Conservation (phyloP, 768 basidiomycete genomes). For the Solioccasus polychromus region DNA sequence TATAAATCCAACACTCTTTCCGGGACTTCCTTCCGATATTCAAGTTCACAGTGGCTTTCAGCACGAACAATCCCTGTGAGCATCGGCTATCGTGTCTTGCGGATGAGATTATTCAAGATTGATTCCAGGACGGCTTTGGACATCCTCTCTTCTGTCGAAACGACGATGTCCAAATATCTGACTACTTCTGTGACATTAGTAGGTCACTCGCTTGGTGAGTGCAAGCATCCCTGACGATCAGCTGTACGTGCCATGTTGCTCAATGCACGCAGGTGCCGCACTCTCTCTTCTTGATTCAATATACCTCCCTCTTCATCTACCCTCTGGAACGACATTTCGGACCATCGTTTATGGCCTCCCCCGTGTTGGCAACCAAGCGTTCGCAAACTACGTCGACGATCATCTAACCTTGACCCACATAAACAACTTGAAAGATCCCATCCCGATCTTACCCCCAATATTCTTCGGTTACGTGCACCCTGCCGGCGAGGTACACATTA, state of each 20-base stretch:
- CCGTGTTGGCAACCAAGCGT: constrained; percentile 52
- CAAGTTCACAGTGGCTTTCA: too few relatives aligned
- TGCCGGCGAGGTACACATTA: constrained; percentile 41
- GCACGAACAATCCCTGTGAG: too few relatives aligned
- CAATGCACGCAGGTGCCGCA: constrained; percentile 28
- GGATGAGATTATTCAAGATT: too few relatives aligned
- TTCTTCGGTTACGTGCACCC: constrained; percentile 40
- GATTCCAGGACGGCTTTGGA: too few relatives aligned
- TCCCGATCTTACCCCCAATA: constrained; percentile 34
- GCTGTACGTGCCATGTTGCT: too few relatives aligned
- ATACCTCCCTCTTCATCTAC: constrained; percentile 35
- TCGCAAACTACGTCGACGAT: constrained; percentile 53
- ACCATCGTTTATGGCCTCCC: constrained; percentile 35
- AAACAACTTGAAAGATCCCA: constrained; percentile 44
- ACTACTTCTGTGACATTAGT: background rate
- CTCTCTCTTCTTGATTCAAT: constrained; percentile 36
- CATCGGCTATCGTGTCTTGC: too few relatives aligned
- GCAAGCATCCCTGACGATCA: too few relatives aligned
- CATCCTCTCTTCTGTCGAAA: too few relatives aligned
- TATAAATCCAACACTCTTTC: too few relatives aligned
- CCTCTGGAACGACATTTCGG: constrained; percentile 25
- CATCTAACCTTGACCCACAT: constrained; percentile 46
- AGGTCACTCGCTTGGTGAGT: too few relatives aligned
- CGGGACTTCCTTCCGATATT: too few relatives aligned
- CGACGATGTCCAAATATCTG: too few relatives aligned